phyloP scores from a whole-genome alignment of 352 stramenopile species.

The Thraustochytrium sp. region DNA sequence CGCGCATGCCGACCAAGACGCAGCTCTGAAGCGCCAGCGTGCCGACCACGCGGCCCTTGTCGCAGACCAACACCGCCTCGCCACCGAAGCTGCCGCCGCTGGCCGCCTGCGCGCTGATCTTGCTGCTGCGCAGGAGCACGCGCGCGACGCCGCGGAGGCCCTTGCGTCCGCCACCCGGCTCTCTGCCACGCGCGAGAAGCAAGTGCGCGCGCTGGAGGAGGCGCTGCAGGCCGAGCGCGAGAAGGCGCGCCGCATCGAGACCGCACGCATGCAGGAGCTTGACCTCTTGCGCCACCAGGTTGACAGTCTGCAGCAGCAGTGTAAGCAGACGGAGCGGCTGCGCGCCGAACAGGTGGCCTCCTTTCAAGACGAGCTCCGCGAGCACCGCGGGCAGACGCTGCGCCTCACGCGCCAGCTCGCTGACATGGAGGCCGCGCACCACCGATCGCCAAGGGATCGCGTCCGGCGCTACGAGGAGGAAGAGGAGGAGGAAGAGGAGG shows the following conservation, averaged over 20 bases:
- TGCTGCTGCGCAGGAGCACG: background rate
- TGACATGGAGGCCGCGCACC: background rate
- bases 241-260: background rate
- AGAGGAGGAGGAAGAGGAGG: too few species aligned
- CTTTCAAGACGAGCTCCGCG: background rate
- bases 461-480: background rate
- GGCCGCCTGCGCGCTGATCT: background rate
- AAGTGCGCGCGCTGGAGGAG: background rate
- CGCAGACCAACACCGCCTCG: background rate
- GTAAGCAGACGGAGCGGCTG: conserved; percentile 6
- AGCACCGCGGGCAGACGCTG: background rate
- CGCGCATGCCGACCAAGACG: background rate
- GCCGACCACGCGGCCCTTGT: background rate
- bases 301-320: background rate
- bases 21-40: background rate
- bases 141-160: background rate
- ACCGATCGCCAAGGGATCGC: background rate
- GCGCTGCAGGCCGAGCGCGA: background rate
- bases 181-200: conserved; percentile 21
- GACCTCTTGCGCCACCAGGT: conserved; percentile 23
- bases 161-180: background rate
- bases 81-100: background rate
- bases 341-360: background rate
- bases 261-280: background rate
- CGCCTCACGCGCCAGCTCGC: background rate